Evolutionary conservation across 495 filamentous ascomycete species (phyloP), one percentile per base, ranked within the genome.

Genomic region (Penicillium maclennaniae): DNA sequence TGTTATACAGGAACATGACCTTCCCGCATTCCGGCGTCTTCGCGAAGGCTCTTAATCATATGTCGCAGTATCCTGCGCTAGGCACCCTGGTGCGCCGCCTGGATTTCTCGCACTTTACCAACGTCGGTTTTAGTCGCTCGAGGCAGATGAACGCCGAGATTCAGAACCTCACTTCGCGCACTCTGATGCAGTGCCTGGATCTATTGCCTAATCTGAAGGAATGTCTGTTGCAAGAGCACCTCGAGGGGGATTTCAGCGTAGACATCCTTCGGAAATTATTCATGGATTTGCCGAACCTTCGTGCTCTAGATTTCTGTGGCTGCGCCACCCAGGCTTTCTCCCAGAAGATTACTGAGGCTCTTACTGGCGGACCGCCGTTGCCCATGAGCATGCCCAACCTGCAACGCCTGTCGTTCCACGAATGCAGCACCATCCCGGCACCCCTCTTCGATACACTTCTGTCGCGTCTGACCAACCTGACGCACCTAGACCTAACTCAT

Each of bases 61-160:
- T 93, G 60, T 69, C 77, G 15, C 75, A 79, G 44, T 83, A 92
- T 65, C 84, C 83, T 12, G 79, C 83, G 12, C 76, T 92, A 45
- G 89, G 90, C 16, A 87, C 85, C 28, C 82, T 93, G 47, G 88
- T 93, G 34, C 82, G 86, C 45, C 85, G 90, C 38, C 72, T 93
- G 25, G 90, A 95, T 70, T 91, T 95, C 67, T 90, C 88, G 40
- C 88, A 92, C 74, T 92, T 92, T 70, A 93, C 89, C 62, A 89
- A 89, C 6, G 80, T 88, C 16, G 88, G 88, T 23, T 75, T 91
- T 34, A 91, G 91, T 60, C 81, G 85, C 45, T 92, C 87, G 41
- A 87, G 82, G 59, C 83, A 87, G 70, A 87, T 91, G 81, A 88
- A 90, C 42, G 74, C 80, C 36, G 82, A 89, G 68, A 88, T 91